phyloP scores from a whole-genome alignment of 768 basidiomycete species.

The Phlebiopsis gigantea region DNA sequence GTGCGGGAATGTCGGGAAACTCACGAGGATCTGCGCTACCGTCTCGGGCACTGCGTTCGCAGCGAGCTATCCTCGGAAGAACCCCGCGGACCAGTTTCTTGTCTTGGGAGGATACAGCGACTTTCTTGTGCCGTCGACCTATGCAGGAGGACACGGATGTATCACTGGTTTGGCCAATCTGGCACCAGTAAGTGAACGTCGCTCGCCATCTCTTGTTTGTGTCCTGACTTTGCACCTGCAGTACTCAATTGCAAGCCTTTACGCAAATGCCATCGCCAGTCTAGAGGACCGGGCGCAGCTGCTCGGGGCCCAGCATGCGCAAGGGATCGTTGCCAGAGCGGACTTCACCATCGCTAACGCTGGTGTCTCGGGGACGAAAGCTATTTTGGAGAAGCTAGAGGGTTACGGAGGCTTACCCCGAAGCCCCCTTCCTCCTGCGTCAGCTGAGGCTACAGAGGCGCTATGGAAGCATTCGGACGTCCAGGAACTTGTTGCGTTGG shows the following conservation, averaged over 20 bases:
- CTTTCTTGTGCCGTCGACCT: constrained; percentile 70
- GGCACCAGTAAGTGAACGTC: constrained; percentile 50
- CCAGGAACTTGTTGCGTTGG: constrained; percentile 59
- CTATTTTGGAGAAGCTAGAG: constrained; percentile 61
- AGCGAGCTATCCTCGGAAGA: constrained; percentile 60
- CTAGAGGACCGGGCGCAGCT: constrained; percentile 51
- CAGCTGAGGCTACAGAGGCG: constrained; percentile 45
- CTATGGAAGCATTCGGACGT: constrained; percentile 74
- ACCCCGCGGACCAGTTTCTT: constrained; percentile 63
- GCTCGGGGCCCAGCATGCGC: constrained; percentile 65
- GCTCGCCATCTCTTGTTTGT: not conserved
- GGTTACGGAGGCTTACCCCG: constrained; percentile 83
- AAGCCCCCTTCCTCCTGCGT: constrained; percentile 68
- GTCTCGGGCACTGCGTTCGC: constrained; percentile 55
- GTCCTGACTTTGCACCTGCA: constrained; percentile 21
- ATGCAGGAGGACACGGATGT: constrained; percentile 77
- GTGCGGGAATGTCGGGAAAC: constrained; percentile 89
- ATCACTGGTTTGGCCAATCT: constrained; percentile 88
- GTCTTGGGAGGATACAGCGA: constrained; percentile 85
- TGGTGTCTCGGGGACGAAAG: constrained; percentile 82
- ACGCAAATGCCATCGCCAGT: constrained; percentile 55
- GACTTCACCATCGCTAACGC: constrained; percentile 77
- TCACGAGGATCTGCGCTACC: constrained; percentile 74
- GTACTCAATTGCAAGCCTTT: constrained; percentile 56
- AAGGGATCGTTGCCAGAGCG: constrained; percentile 75